Percentiles rank a stretch among this genome's conserved stretches.
Conservation (phyloP, 164 flowering plant species). For the Amborella trichopoda region DNA sequence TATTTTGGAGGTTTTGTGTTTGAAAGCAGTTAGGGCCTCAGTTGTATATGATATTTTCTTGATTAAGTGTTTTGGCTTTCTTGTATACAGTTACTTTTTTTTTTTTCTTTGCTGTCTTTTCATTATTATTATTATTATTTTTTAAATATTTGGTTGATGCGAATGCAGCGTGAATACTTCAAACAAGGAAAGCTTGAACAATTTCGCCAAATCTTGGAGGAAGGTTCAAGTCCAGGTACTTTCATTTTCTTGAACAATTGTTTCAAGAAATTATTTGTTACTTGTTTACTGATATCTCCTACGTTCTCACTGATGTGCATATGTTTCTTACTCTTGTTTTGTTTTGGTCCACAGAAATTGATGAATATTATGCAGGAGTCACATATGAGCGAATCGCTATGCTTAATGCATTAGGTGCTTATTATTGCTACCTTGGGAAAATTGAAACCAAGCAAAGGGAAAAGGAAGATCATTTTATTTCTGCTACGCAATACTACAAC, state of each 20-base stretch:
- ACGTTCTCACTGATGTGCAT: no score
- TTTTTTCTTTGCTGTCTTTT: background rate
- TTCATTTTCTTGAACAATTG: no score
- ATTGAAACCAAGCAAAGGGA: conserved; percentile 80
- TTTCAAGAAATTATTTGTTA: no score
- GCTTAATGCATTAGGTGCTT: conserved; percentile 89
- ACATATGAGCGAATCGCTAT: conserved; percentile 91
- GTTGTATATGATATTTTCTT: no score
- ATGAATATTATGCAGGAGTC: conserved; percentile 94
- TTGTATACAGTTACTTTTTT: no score
- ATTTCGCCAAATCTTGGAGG: conserved; percentile 81
- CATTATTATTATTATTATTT: background rate
- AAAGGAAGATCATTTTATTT: conserved; percentile 78
- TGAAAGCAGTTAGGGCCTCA: no score
- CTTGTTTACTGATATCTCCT: no score
- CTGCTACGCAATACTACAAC: conserved; percentile 79
- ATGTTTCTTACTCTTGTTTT: background rate
- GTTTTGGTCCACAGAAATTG: conserved; percentile 54
- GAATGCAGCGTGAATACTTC: conserved; percentile 89
- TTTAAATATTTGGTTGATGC: background rate
- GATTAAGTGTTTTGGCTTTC: no score
- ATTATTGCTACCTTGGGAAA: conserved; percentile 84
- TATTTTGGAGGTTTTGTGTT: no score
- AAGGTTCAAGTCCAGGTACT: conserved; percentile 96
- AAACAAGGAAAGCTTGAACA: conserved; percentile 90